Conservation (phyloP, 2,329 filamentous ascomycete genomes). For the Myriangium duriaei region DNA sequence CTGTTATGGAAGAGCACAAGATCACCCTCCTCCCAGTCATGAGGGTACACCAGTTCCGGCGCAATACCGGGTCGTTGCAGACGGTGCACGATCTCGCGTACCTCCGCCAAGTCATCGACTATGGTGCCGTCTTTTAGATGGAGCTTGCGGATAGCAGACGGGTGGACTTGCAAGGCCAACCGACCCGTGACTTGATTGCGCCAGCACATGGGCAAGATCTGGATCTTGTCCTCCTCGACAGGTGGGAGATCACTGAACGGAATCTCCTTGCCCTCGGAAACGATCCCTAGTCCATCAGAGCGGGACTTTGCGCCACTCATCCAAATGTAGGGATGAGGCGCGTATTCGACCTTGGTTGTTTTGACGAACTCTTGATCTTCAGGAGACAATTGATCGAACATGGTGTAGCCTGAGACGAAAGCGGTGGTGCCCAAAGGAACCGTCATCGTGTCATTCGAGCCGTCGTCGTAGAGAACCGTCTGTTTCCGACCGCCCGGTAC, state of each 20-base stretch:
- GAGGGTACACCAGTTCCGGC: slow-evolving; percentile 54
- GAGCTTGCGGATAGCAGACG: slow-evolving; percentile 56
- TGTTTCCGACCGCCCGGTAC: slow-evolving; percentile 56
- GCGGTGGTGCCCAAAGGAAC: slow-evolving; percentile 66
- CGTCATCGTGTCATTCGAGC: slow-evolving; percentile 49
- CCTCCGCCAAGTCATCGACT: slow-evolving; percentile 53
- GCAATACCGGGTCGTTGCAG: slow-evolving; percentile 62
- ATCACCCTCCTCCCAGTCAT: slow-evolving; percentile 68
- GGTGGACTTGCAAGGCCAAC: slow-evolving; percentile 61
- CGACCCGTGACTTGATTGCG: slow-evolving; percentile 58
- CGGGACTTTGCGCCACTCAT: slow-evolving; percentile 58
- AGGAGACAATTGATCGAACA: slow-evolving; percentile 54
- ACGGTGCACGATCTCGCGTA: slow-evolving; percentile 57
- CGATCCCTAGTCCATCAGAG: slow-evolving; percentile 57
- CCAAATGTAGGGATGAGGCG: slow-evolving; percentile 71
- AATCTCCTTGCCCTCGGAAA: slow-evolving; percentile 54
- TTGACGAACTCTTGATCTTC: slow-evolving; percentile 56
- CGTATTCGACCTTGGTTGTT: slow-evolving; percentile 59
- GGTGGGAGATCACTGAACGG: slow-evolving; percentile 47
- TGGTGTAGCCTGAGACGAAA: slow-evolving; percentile 58
- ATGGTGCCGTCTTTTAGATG: slow-evolving; percentile 54
- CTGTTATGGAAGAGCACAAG: slow-evolving; percentile 69
- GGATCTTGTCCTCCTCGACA: slow-evolving; percentile 53
- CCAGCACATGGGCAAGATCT: slow-evolving; percentile 66
- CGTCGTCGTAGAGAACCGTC: slow-evolving; percentile 61